Percentiles rank a stretch among this genome's conserved stretches.
Conservation (phyloP, 768 basidiomycete genomes). For the Ramaria sp. region DNA sequence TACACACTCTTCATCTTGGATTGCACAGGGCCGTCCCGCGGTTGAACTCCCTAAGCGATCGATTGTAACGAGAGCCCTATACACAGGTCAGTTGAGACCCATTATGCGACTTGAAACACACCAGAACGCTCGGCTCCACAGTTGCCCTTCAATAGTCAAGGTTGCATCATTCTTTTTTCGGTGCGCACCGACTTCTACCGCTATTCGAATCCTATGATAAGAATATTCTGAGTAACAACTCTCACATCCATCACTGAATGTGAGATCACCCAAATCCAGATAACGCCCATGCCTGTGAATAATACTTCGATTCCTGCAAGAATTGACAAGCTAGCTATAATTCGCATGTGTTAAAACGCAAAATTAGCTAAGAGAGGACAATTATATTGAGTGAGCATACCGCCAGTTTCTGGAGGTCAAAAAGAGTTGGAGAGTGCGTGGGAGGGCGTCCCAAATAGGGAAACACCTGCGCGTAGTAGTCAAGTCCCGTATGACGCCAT, state of each 20-base stretch:
- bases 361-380: too few relatives aligned
- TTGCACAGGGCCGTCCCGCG: constrained; percentile 54
- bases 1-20: constrained; percentile 66
- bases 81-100: too few relatives aligned
- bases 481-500: constrained; percentile 29
- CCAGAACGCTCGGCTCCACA: constrained; percentile 50
- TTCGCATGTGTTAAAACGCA: too few relatives aligned
- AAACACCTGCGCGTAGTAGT: constrained; percentile 15
- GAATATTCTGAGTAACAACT: too few relatives aligned
- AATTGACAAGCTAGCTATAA: constrained; percentile 28
- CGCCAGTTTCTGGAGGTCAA: constrained; percentile 58
- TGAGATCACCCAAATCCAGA: constrained; percentile 24
- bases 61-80: constrained; percentile 4
- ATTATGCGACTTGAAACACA: constrained; percentile 15
- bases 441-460: constrained; percentile 47
- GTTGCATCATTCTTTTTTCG: constrained; percentile 25
- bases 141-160: constrained; percentile 45
- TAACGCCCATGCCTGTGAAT: constrained; percentile 55
- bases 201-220: constrained; percentile 42
- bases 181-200: constrained; percentile 68
- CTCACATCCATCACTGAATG: too few relatives aligned
- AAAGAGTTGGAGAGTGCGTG: constrained; percentile 44
- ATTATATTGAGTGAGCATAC: constrained; percentile 26
- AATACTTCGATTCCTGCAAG: constrained; percentile 44
- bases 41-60: constrained; percentile 25